Evolutionary conservation across 345 rosid species (phyloP).

Genomic region (Dipteronia sinensis): DNA sequence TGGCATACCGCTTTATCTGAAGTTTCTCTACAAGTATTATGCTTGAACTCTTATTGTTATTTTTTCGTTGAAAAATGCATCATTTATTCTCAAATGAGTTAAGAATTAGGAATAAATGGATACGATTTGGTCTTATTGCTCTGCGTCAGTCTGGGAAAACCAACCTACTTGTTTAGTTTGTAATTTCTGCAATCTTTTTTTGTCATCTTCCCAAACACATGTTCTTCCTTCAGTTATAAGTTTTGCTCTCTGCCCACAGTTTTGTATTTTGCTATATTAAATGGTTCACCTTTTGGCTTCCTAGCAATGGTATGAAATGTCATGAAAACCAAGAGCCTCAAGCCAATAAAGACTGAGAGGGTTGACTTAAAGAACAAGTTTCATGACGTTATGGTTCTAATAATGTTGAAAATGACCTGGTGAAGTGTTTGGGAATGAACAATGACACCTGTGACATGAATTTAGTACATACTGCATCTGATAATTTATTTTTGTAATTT

Average conservation of each 20-base stretch:
- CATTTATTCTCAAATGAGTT: not conserved
- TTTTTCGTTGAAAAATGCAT: not conserved
- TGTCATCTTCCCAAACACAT: not conserved
- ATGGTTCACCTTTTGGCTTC: not conserved
- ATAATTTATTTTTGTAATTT: slow-evolving; percentile 15
- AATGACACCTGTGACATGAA: not conserved
- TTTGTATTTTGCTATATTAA: not conserved
- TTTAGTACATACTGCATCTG: slow-evolving; percentile 2
- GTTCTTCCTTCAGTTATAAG: not conserved
- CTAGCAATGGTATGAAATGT: not conserved
- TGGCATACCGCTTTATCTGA: not conserved
- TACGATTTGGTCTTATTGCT: not conserved
- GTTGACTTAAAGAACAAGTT: not conserved
- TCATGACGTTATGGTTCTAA: not conserved
- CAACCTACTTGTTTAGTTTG: not conserved
- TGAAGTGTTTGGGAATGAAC: not conserved
- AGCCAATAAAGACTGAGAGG: not conserved
- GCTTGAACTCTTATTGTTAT: not conserved
- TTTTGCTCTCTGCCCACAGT: not conserved
- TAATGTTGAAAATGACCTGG: not conserved
- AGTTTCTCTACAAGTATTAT: not conserved
- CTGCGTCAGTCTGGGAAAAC: not conserved
- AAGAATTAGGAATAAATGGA: not conserved
- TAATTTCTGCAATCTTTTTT: not conserved
- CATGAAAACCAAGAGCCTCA: not conserved